Evolutionary conservation across 805 yeast species (phyloP).

Genomic region (Pichia cephalocereana): DNA sequence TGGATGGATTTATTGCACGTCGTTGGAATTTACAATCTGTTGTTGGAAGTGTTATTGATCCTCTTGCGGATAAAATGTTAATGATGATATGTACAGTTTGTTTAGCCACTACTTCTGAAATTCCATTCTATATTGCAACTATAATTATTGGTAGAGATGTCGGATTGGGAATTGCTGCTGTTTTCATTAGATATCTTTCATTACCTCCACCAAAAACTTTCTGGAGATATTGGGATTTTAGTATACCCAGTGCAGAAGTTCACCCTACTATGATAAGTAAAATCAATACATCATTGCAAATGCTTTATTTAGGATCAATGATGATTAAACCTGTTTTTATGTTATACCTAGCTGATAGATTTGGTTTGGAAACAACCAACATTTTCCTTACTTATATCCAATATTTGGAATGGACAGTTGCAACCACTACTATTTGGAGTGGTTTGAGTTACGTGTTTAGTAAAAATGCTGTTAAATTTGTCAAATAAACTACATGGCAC

Average conservation of each 20-base stretch:
- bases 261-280: conserved; percentile 82
- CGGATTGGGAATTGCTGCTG: conserved; percentile 59
- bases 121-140: conserved; percentile 62
- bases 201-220: conserved; percentile 71
- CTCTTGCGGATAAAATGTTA: conserved; percentile 86
- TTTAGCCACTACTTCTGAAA: conserved; percentile 53
- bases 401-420: conserved; percentile 46
- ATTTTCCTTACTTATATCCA: conserved; percentile 18
- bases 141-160: conserved; percentile 81
- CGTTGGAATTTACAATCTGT: conserved; percentile 65
- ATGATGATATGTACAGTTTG: conserved; percentile 83
- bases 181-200: conserved; percentile 62
- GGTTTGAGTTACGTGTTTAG: conserved; percentile 71
- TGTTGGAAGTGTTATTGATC: conserved; percentile 87
- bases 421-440: conserved; percentile 64
- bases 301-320: conserved; percentile 70
- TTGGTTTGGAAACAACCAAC: conserved; percentile 17
- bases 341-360: conserved; percentile 25
- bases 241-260: conserved; percentile 75
- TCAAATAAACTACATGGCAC: background rate
- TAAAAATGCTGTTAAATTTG: conserved; percentile 52
- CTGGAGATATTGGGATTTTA: conserved; percentile 65
- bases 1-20: conserved; percentile 91
- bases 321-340: conserved; percentile 45
- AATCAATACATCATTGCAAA: conserved; percentile 84